These are phyloP conservation scores for Penicillium egyptiacum DNA, from an alignment of 495 filamentous ascomycete genomes.

Conservation along the genomic window DNA sequence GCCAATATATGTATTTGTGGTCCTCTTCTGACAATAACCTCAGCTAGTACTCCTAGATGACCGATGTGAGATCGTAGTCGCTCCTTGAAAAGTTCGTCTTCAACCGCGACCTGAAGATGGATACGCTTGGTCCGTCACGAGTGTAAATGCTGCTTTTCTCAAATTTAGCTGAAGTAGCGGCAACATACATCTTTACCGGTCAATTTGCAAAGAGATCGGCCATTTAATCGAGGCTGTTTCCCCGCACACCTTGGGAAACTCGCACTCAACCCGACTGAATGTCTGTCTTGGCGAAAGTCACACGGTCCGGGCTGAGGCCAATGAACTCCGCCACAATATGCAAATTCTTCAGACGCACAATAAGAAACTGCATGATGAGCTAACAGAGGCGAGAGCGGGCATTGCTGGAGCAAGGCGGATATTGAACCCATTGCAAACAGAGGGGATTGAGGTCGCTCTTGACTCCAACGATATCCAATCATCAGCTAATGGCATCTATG, in stretches of 20 bases:
- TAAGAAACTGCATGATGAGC: neutral
- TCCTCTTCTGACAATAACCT: no score
- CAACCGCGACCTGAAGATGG: neutral
- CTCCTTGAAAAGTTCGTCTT: no score
- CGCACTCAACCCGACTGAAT: neutral
- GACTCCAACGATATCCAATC: neutral
- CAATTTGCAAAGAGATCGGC: neutral
- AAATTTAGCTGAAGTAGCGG: neutral
- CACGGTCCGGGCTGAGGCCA: neutral
- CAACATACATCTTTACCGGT: neutral
- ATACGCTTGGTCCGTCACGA: constrained; percentile 11
- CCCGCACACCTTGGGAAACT: neutral
- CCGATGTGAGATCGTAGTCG: no score
- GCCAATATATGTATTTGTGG: no score
- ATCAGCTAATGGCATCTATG: neutral
- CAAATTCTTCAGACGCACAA: neutral
- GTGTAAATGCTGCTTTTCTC: neutral
- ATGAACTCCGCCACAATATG: neutral
- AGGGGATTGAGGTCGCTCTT: neutral
- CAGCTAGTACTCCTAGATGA: no score
- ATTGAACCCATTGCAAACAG: neutral
- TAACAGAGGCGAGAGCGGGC: neutral
- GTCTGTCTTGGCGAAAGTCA: neutral
- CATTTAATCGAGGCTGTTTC: neutral
- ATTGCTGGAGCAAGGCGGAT: neutral